Conservation (phyloP, 768 basidiomycete species). For the Lactarius psammicola region DNA sequence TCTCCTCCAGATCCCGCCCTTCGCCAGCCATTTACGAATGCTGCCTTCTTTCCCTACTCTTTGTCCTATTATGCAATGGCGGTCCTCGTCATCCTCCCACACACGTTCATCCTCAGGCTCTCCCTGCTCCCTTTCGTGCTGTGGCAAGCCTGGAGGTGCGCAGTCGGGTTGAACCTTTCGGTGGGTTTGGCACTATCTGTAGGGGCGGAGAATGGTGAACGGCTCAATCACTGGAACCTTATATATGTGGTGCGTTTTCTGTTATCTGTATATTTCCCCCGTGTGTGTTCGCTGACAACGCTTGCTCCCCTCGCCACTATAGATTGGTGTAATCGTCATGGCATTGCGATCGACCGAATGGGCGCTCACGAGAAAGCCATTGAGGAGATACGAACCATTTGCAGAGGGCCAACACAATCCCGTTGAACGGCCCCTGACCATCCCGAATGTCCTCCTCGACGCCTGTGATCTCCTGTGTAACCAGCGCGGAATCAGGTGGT, state of each 20-base stretch:
- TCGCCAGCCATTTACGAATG: neutral
- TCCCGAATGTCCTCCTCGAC: neutral
- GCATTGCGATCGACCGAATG: neutral
- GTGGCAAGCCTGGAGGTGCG: neutral
- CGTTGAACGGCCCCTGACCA: constrained; percentile 44
- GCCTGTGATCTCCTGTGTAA: neutral
- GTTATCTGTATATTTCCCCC: neutral
- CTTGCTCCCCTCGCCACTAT: neutral
- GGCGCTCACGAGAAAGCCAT: constrained; percentile 32
- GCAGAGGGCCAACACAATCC: constrained; percentile 54
- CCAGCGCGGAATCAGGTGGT: neutral
- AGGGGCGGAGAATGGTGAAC: constrained; percentile 41
- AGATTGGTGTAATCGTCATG: neutral
- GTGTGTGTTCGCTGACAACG: neutral
- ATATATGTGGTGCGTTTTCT: neutral
- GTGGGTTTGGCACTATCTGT: constrained; percentile 40
- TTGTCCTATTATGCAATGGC: neutral
- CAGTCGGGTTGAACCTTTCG: constrained; percentile 42
- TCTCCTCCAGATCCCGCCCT: neutral
- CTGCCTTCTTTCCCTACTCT: neutral
- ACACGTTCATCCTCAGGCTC: neutral
- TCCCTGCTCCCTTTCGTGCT: neutral
- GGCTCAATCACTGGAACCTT: neutral
- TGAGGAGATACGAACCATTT: constrained; percentile 40
- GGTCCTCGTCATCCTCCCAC: neutral